Percentiles rank a stretch among this genome's conserved stretches.
These are phyloP conservation scores for Caloboletus inedulis DNA, from an alignment of 1,284 basidiomycete genomes.

Conservation along the genomic window DNA sequence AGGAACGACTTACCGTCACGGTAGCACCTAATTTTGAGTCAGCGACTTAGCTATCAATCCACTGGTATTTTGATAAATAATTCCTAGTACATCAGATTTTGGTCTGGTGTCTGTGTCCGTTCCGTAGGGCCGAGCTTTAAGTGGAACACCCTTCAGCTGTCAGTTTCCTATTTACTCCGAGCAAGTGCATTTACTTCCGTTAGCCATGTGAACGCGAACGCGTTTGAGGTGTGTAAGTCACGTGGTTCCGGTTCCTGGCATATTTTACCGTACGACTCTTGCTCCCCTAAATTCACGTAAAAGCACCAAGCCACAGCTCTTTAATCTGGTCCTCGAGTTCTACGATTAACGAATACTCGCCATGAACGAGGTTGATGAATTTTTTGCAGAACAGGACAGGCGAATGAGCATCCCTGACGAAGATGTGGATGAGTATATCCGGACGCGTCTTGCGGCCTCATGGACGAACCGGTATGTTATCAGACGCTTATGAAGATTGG, in stretches of 20 bases:
- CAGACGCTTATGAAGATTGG: neutral
- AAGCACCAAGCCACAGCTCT: neutral
- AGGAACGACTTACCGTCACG: conserved; percentile 16
- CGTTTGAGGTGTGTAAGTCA: conserved; percentile 12
- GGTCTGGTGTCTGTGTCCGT: neutral
- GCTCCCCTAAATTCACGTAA: conserved; percentile 8
- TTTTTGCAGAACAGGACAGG: conserved; percentile 52
- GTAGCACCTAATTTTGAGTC: neutral
- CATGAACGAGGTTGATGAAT: conserved; percentile 39
- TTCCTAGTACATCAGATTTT: neutral
- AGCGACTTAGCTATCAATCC: neutral
- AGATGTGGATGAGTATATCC: conserved; percentile 37
- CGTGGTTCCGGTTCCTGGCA: conserved; percentile 6
- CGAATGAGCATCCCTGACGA: conserved; percentile 55
- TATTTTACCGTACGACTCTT: neutral
- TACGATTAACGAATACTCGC: neutral
- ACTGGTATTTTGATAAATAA: neutral
- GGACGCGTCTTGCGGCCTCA: conserved; percentile 18
- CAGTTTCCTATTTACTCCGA: neutral
- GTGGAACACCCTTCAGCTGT: neutral
- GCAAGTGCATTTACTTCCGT: neutral
- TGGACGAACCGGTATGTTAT: conserved; percentile 22
- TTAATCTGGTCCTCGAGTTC: neutral
- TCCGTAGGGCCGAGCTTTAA: neutral
- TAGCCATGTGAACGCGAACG: conserved; percentile 4